Conservation (phyloP, 192 early-diverging fungal species). For the Backusella tarrabulga region DNA sequence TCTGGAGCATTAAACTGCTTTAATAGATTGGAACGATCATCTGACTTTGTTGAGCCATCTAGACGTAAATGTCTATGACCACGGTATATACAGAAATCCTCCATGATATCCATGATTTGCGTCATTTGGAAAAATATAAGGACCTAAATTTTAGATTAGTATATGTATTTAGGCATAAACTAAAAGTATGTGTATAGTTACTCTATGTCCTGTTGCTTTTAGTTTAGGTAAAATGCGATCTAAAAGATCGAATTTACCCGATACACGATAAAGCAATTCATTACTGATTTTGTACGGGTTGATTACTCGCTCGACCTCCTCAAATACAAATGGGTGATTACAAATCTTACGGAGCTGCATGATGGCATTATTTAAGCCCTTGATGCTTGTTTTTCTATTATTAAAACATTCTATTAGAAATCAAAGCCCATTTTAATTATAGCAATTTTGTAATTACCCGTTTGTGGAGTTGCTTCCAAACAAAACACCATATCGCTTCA, state of each 20-base stretch:
- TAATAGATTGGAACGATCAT: slow-evolving; percentile 76
- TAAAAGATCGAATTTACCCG: slow-evolving; percentile 95
- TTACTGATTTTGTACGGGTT: slow-evolving; percentile 71
- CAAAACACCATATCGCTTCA: slow-evolving; percentile 73
- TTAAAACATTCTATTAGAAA: neutral
- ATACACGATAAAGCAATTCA: slow-evolving; percentile 72
- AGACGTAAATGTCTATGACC: slow-evolving; percentile 74
- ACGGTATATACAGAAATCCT: slow-evolving; percentile 84
- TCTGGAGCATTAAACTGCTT: slow-evolving; percentile 79
- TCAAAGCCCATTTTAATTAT: neutral
- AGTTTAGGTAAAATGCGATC: slow-evolving; percentile 91
- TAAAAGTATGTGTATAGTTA: slow-evolving; percentile 40
- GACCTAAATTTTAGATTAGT: slow-evolving; percentile 35
- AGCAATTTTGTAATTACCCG: slow-evolving; percentile 42
- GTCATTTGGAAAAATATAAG: slow-evolving; percentile 82
- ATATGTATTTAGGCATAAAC: neutral
- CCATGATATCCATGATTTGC: slow-evolving; percentile 94
- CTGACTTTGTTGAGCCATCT: slow-evolving; percentile 89
- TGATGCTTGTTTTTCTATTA: slow-evolving; percentile 54
- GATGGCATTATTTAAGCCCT: slow-evolving; percentile 88
- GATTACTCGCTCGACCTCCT: slow-evolving; percentile 81
- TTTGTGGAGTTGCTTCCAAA: slow-evolving; percentile 64
- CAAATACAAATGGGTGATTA: slow-evolving; percentile 97
- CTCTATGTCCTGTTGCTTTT: slow-evolving; percentile 72
- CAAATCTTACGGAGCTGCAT: slow-evolving; percentile 98